A percentile compares a stretch with the other conserved stretches of the same genome.
phyloP scores from a whole-genome alignment of 306 rosid genomes.

The Canavalia gladiata region DNA sequence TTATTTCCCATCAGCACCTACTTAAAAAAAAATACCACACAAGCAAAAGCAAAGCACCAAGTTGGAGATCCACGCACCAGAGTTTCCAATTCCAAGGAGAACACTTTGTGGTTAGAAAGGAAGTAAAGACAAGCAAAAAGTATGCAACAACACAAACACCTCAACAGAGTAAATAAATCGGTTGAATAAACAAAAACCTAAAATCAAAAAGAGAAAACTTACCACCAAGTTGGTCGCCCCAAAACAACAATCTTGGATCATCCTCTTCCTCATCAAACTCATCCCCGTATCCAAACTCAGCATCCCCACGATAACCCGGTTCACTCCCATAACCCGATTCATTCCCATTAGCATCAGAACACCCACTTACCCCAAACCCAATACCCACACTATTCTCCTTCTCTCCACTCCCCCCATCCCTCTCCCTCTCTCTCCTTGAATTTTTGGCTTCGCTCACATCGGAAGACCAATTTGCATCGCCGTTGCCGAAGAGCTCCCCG shows the following conservation, averaged over 20 bases:
- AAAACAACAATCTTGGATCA: conserved; percentile 73
- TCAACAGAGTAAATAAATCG: background rate
- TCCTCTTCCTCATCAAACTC: conserved; percentile 97
- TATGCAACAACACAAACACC: background rate
- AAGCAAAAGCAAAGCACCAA: conserved; percentile 31
- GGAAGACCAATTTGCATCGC: conserved; percentile 90
- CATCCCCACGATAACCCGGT: conserved; percentile 99
- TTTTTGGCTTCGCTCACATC: conserved; percentile 93
- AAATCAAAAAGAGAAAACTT: background rate
- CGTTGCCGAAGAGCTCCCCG: conserved; percentile 91
- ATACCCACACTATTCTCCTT: conserved; percentile 68
- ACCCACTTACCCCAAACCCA: conserved; percentile 75
- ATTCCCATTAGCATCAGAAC: conserved; percentile 75
- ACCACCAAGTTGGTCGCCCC: conserved; percentile 86
- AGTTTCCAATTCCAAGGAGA: background rate
- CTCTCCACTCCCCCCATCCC: conserved; percentile 66
- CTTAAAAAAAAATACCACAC: background rate
- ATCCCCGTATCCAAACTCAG: conserved; percentile 95
- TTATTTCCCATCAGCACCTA: background rate
- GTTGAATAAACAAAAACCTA: background rate
- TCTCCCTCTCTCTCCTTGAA: conserved; percentile 77
- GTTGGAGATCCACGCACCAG: background rate
- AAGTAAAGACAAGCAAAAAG: conserved; percentile 10
- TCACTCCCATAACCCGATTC: conserved; percentile 98
- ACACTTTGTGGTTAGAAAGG: background rate